Conservation (phyloP, 2,329 filamentous ascomycete genomes). For the Claviceps sp. region DNA sequence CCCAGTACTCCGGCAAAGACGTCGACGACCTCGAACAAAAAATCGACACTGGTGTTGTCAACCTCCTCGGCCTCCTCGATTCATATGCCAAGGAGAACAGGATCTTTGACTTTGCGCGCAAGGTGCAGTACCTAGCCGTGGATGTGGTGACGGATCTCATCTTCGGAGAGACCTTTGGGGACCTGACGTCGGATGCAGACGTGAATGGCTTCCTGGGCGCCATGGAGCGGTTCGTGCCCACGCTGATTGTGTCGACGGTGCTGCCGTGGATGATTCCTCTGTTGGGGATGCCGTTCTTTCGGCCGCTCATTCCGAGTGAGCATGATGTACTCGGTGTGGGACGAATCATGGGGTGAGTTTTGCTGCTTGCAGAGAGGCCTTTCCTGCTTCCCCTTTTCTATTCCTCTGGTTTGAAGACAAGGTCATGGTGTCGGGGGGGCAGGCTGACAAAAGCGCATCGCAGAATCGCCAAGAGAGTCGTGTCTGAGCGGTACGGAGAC, state of each 20-base stretch:
- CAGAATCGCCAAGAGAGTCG: constrained; percentile 29
- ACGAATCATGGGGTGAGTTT: constrained; percentile 30
- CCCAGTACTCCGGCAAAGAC: constrained; percentile 36
- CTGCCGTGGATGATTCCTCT: constrained; percentile 16
- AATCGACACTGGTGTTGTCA: constrained; percentile 8
- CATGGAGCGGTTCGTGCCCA: constrained; percentile 15
- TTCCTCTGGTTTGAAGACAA: background rate
- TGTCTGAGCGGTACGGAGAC: constrained; percentile 30
- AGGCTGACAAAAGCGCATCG: background rate
- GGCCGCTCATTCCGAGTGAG: constrained; percentile 25
- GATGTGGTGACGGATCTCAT: constrained; percentile 42
- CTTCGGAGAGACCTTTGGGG: constrained; percentile 37
- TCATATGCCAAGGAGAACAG: constrained; percentile 5
- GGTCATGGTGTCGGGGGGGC: too few relatives aligned
- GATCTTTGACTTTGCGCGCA: constrained; percentile 21
- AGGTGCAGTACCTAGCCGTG: constrained; percentile 39
- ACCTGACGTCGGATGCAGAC: constrained; percentile 33
- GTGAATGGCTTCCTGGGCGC: constrained; percentile 34
- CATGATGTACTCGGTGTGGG: constrained; percentile 25
- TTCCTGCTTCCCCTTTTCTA: background rate
- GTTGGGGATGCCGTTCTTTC: constrained; percentile 26
- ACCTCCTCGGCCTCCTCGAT: constrained; percentile 7
- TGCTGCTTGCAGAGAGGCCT: background rate
- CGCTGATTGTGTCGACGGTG: constrained; percentile 10
- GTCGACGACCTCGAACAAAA: constrained; percentile 33